Conservation (phyloP, 805 yeast species). For the Maudiozyma barnettii region DNA sequence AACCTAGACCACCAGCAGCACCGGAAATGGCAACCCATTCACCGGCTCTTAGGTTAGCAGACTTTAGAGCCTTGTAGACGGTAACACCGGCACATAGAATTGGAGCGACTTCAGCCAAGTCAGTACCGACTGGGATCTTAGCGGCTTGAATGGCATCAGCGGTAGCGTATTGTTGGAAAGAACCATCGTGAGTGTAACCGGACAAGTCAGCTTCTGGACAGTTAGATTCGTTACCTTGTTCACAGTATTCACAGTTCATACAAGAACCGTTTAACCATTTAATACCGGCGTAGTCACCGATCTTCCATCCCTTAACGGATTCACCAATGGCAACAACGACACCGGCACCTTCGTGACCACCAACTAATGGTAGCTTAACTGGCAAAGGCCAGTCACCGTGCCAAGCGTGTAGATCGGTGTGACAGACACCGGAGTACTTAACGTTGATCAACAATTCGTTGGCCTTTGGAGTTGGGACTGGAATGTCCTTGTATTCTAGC, state of each 20-base stretch:
- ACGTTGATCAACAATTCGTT: slow-evolving; percentile 49
- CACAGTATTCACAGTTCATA: slow-evolving; percentile 50
- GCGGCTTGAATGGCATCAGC: slow-evolving; percentile 86
- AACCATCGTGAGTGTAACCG: slow-evolving; percentile 54
- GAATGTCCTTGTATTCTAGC: slow-evolving; percentile 41
- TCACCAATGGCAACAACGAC: slow-evolving; percentile 50
- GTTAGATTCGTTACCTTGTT: slow-evolving; percentile 42
- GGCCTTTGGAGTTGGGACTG: slow-evolving; percentile 49
- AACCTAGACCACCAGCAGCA: slow-evolving; percentile 56
- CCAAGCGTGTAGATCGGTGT: slow-evolving; percentile 60
- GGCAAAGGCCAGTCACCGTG: slow-evolving; percentile 58
- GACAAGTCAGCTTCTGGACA: slow-evolving; percentile 43
- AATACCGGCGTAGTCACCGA: slow-evolving; percentile 55
- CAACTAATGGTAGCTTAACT: slow-evolving; percentile 50
- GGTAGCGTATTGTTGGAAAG: slow-evolving; percentile 82
- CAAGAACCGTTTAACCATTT: slow-evolving; percentile 61
- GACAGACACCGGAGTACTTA: slow-evolving; percentile 58
- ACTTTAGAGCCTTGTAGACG: slow-evolving; percentile 50
- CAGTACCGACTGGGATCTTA: slow-evolving; percentile 59
- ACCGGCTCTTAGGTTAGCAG: slow-evolving; percentile 41
- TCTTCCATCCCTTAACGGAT: slow-evolving; percentile 45
- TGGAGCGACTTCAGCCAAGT: slow-evolving; percentile 62
- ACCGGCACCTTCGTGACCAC: slow-evolving; percentile 66
- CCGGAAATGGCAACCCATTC: slow-evolving; percentile 54
- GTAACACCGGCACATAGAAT: slow-evolving; percentile 56